Percentiles rank a stretch among this genome's conserved stretches.
Evolutionary conservation across 129 eudicot species (phyloP).

Genomic region (Erigeron canadensis): DNA sequence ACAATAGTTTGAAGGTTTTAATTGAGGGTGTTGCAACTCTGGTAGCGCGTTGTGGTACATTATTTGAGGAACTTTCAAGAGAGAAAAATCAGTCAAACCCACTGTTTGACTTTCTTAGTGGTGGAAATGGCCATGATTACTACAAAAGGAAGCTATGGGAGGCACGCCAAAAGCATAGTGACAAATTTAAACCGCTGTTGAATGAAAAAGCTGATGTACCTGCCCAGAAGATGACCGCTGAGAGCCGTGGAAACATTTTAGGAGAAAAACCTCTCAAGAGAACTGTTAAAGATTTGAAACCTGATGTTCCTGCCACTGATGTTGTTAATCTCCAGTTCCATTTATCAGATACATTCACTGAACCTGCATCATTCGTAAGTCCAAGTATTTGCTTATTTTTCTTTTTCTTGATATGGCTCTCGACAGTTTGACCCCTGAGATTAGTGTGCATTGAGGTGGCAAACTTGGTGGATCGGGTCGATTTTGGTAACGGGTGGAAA

Average conservation of each 20-base stretch:
- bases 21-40: constrained; percentile 90
- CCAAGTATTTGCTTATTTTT: constrained; percentile 14
- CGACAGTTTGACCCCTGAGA: neutral
- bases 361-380: constrained; percentile 80
- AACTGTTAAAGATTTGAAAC: constrained; percentile 45
- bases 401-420: neutral
- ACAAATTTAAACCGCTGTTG: constrained; percentile 45
- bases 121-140: constrained; percentile 84
- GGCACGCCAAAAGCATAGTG: constrained; percentile 66
- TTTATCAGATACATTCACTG: constrained; percentile 87
- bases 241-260: constrained; percentile 79
- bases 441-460: constrained; percentile 19
- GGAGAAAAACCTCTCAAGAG: constrained; percentile 90
- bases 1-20: constrained; percentile 65
- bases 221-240: constrained; percentile 78
- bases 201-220: constrained; percentile 43
- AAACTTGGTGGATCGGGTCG: neutral
- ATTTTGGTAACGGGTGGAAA: neutral
- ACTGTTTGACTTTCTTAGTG: constrained; percentile 69
- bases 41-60: constrained; percentile 94
- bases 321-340: constrained; percentile 57
- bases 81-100: constrained; percentile 93
- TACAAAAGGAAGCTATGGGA: constrained; percentile 93
- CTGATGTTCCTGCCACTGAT: constrained; percentile 41
- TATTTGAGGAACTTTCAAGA: constrained; percentile 90